A percentile compares a stretch with the other conserved stretches of the same genome.
phyloP scores from a whole-genome alignment of 179 eudicot genomes.

The Nepenthes alata region DNA sequence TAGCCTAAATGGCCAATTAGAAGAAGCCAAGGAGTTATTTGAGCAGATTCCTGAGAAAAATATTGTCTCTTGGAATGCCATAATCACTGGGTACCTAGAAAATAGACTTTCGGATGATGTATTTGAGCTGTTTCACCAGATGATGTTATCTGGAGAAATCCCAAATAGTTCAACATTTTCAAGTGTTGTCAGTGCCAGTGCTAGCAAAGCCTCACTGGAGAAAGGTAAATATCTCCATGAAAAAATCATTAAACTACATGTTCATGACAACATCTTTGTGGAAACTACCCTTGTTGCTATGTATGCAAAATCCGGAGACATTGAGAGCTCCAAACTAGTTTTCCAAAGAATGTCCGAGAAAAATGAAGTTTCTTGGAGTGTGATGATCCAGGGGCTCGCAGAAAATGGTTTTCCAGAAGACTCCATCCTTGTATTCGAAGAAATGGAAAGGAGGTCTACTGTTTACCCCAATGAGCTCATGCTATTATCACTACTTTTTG shows the following conservation, averaged over 20 bases:
- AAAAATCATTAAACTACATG: conserved; percentile 25
- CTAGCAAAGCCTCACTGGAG: conserved; percentile 33
- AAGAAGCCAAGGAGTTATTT: conserved; percentile 30
- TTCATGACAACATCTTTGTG: conserved; percentile 22
- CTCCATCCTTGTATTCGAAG: conserved; percentile 22
- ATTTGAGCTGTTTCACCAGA: conserved; percentile 20
- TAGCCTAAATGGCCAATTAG: conserved; percentile 26
- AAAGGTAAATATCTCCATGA: conserved; percentile 30
- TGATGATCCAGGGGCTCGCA: conserved; percentile 48
- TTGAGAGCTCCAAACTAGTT: conserved; percentile 21
- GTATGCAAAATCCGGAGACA: conserved; percentile 36
- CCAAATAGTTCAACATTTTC: conserved; percentile 31
- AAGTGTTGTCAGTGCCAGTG: conserved; percentile 27
- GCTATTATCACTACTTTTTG: conserved; percentile 27
- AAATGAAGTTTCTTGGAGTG: conserved; percentile 40
- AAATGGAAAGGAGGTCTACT: conserved; percentile 18
- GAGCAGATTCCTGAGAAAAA: conserved; percentile 22
- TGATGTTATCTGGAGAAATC: conserved; percentile 24
- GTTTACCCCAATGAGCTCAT: conserved; percentile 28
- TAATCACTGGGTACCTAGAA: conserved; percentile 25
- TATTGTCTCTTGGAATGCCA: conserved; percentile 30
- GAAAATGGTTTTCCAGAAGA: conserved; percentile 39
- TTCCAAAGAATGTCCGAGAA: conserved; percentile 19
- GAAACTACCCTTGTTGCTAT: conserved; percentile 34
- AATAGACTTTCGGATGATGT: conserved; percentile 20